A percentile compares a stretch with the other conserved stretches of the same genome.
Conservation (phyloP, 2,329 filamentous ascomycete genomes). For the Pestalotiopsis sp. region DNA sequence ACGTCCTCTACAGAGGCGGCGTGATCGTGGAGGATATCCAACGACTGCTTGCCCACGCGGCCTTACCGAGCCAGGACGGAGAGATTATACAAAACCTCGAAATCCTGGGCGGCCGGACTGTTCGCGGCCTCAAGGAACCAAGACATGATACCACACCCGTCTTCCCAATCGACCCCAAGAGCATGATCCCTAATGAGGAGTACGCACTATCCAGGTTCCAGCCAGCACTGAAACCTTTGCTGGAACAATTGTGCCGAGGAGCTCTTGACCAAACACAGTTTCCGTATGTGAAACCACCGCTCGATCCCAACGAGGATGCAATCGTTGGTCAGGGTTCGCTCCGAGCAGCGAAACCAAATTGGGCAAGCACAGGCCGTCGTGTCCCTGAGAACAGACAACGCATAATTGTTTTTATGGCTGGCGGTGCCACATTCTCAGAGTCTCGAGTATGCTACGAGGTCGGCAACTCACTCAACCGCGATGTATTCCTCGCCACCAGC, state of each 20-base stretch:
- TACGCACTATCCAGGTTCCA: slow-evolving; percentile 87
- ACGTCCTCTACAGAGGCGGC: slow-evolving; percentile 83
- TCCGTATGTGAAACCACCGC: slow-evolving; percentile 73
- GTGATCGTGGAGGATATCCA: slow-evolving; percentile 82
- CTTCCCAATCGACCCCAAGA: slow-evolving; percentile 68
- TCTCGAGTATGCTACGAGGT: slow-evolving; percentile 87
- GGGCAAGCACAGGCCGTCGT: slow-evolving; percentile 81
- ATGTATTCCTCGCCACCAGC: slow-evolving; percentile 85
- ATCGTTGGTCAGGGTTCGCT: slow-evolving; percentile 72
- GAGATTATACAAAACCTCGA: slow-evolving; percentile 78
- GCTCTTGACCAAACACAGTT: slow-evolving; percentile 68
- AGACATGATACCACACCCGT: slow-evolving; percentile 67
- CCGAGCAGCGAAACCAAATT: slow-evolving; percentile 89
- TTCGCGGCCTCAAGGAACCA: slow-evolving; percentile 73
- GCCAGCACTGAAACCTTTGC: slow-evolving; percentile 77
- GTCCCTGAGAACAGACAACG: slow-evolving; percentile 83
- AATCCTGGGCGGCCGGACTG: slow-evolving; percentile 75
- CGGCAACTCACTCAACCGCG: slow-evolving; percentile 70
- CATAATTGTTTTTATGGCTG: slow-evolving; percentile 91
- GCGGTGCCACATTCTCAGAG: slow-evolving; percentile 93
- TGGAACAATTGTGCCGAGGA: slow-evolving; percentile 73
- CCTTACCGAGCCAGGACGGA: slow-evolving; percentile 73
- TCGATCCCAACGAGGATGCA: slow-evolving; percentile 63
- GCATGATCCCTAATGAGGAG: slow-evolving; percentile 66
- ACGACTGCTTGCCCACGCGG: slow-evolving; percentile 81